Evolutionary conservation across 257 asterid species (phyloP), one percentile per base, ranked within the genome.

Genomic region (Solanum tarapatanum): DNA sequence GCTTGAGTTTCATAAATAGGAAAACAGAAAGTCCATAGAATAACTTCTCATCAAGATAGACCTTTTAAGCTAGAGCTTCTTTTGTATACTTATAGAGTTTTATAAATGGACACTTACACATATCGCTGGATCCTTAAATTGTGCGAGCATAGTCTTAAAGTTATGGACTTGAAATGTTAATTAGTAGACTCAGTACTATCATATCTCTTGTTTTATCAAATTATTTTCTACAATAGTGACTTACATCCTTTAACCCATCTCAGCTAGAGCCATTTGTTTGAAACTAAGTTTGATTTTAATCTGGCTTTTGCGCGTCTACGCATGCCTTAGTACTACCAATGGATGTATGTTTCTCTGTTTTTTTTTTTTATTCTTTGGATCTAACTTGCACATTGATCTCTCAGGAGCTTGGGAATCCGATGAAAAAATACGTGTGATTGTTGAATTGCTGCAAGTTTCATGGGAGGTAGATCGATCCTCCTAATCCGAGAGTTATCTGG

Each of bases 361-460:
- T 37, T 2, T 58, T 58, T 32, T 16, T 2, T 2, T 21, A 0
- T 37, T 28, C 70, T 83, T 43, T 23, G 23, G 24, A 33, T 66
- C 80, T 82, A 82, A 55, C 76, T 35, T 83, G 23, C 33, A 51
- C 17, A 11, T 32, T 24, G 35, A 70, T 64, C 33, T 43, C 28
- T 58, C 90, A 91, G 92, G 89, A 91, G 89, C 76, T 70, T 89
- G 88, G 91, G 86, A n/a, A 91, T 89, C 43, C 91, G 84, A 58
- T 91, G 88, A 91, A n/a, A 70, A 26, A 37, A 70, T 51, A 80
- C 28, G 41, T 48, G 72, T 37, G 33, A 64, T 45, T 80, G 39
- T 45, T 28, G 85, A 26, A 80, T 80, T 80, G 62, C 69, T 80
- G 28, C 68, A 80, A 80, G 68, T 28, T 80, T 48, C 85, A 80